Conservation (phyloP, 2,329 filamentous ascomycete species). For the Penicillium sp. region DNA sequence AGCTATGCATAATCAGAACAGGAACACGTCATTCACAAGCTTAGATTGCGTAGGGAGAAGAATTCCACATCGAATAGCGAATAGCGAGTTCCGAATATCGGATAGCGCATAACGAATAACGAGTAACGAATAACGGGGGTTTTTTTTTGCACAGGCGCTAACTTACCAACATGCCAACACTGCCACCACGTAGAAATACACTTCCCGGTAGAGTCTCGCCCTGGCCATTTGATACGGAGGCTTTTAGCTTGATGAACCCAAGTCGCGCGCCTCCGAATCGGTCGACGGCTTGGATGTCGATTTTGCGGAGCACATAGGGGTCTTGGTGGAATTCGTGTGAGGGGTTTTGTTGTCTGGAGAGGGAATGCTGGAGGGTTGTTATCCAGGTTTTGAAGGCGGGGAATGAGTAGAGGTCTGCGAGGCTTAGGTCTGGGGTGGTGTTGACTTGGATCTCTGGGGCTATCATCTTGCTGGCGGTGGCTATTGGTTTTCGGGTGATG, state of each 20-base stretch:
- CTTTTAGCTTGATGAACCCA: conserved; percentile 60
- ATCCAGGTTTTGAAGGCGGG: conserved; percentile 59
- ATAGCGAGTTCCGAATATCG: background rate
- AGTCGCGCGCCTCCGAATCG: conserved; percentile 52
- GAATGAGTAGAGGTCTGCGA: conserved; percentile 51
- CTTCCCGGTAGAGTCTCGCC: conserved; percentile 57
- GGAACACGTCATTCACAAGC: background rate
- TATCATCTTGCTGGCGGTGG: conserved; percentile 44
- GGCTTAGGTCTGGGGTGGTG: conserved; percentile 45
- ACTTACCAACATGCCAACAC: conserved; percentile 58
- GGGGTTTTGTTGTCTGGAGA: conserved; percentile 48
- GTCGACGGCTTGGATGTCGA: conserved; percentile 58
- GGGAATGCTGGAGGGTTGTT: conserved; percentile 49
- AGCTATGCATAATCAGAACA: conserved; percentile 40
- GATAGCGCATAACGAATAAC: no score
- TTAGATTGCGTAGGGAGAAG: background rate
- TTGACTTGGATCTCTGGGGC: conserved; percentile 41
- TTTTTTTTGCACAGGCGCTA: background rate
- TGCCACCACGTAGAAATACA: conserved; percentile 60
- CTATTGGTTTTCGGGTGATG: background rate
- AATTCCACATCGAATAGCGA: background rate
- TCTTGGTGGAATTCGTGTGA: conserved; percentile 53
- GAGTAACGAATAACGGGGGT: background rate
- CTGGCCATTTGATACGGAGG: conserved; percentile 53
- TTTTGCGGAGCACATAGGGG: conserved; percentile 54